Conservation (phyloP, 768 basidiomycete species). For the Hemileccinum impolitum region DNA sequence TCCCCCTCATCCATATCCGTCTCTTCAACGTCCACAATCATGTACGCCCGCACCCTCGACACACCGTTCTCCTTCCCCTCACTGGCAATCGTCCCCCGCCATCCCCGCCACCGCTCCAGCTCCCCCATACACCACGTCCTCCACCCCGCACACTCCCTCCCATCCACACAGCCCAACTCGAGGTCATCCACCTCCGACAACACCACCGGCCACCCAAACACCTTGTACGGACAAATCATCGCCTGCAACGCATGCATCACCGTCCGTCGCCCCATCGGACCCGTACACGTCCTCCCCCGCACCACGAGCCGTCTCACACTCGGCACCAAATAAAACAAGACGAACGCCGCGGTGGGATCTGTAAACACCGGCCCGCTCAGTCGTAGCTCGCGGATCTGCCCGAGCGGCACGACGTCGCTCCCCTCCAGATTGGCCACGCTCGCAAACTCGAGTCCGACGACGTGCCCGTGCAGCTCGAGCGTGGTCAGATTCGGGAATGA, state of each 20-base stretch:
- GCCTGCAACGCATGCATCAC: slow-evolving; percentile 14
- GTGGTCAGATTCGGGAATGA: slow-evolving; percentile 19
- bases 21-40: not conserved
- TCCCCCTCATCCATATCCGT: not conserved
- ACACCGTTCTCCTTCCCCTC: not conserved
- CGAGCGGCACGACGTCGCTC: slow-evolving; percentile 5
- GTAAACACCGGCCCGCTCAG: slow-evolving; percentile 11
- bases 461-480: slow-evolving; percentile 19
- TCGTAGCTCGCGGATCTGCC: slow-evolving; percentile 9
- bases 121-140: slow-evolving; percentile 7
- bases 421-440: slow-evolving; percentile 3
- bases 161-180: slow-evolving; percentile 12
- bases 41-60: not conserved
- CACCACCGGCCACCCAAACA: slow-evolving; percentile 6
- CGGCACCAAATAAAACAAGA: slow-evolving; percentile 17
- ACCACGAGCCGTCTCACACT: slow-evolving; percentile 5
- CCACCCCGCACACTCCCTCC: slow-evolving; percentile 2
- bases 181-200: slow-evolving; percentile 14
- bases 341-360: slow-evolving; percentile 11
- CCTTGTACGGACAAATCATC: slow-evolving; percentile 4
- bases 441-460: slow-evolving; percentile 9
- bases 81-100: not conserved
- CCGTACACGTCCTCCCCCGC: slow-evolving; percentile 13
- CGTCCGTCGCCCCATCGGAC: slow-evolving; percentile 7
- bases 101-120: slow-evolving; percentile 11